phyloP scores from a whole-genome alignment of 345 rosid species.

The Nephelium lappaceum region DNA sequence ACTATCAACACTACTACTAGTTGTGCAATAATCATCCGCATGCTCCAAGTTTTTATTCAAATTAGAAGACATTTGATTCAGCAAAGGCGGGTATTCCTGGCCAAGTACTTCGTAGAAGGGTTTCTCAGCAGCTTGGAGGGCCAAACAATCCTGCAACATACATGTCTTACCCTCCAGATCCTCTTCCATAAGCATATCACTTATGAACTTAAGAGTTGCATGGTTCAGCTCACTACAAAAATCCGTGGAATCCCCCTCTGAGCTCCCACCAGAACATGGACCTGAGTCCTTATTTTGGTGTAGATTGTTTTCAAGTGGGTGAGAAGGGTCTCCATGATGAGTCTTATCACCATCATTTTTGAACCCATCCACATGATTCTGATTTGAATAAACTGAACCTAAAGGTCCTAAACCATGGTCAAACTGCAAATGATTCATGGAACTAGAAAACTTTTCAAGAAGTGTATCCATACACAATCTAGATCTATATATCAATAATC shows the following conservation, averaged over 20 bases:
- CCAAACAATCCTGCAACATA: slow-evolving; percentile 55
- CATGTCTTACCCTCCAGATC: slow-evolving; percentile 53
- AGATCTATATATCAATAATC: neutral
- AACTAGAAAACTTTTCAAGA: slow-evolving; percentile 2
- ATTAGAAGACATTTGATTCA: slow-evolving; percentile 10
- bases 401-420: neutral
- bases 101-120: slow-evolving; percentile 54
- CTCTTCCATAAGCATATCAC: slow-evolving; percentile 65
- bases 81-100: slow-evolving; percentile 38
- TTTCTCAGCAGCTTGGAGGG: slow-evolving; percentile 67
- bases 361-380: neutral
- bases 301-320: neutral
- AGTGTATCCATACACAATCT: neutral
- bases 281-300: neutral
- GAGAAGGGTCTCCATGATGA: neutral
- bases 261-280: slow-evolving; percentile 15
- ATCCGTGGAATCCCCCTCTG: slow-evolving; percentile 7
- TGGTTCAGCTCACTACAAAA: slow-evolving; percentile 20
- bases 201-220: slow-evolving; percentile 51
- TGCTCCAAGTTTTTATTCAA: neutral
- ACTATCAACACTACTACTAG: slow-evolving; percentile 17
- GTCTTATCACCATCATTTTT: neutral
- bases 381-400: slow-evolving; percentile 9
- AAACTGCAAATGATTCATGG: slow-evolving; percentile 12
- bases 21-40: slow-evolving; percentile 19